Percentiles rank a stretch among this genome's conserved stretches.
These are phyloP conservation scores for Suillus paluster DNA, from an alignment of 768 basidiomycete genomes.

Conservation along the genomic window DNA sequence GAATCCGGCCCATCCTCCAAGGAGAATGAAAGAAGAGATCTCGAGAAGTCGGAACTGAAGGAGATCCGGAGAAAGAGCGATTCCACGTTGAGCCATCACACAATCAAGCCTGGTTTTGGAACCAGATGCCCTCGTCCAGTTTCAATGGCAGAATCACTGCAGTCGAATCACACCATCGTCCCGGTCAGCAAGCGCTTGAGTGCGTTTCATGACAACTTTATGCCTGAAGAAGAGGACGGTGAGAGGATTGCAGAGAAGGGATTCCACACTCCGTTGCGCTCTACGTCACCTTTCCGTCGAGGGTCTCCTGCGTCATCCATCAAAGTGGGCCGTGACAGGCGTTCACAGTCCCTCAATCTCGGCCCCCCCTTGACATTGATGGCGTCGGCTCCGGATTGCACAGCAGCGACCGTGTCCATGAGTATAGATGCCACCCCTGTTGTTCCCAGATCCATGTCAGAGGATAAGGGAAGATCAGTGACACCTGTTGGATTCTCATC, in stretches of 20 bases:
- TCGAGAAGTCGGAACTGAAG: conserved; percentile 50
- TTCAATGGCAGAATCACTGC: conserved; percentile 77
- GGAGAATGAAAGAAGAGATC: conserved; percentile 34
- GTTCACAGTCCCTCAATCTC: conserved; percentile 68
- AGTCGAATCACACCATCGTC: conserved; percentile 74
- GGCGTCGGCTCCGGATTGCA: conserved; percentile 23
- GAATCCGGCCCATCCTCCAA: conserved; percentile 22
- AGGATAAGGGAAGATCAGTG: conserved; percentile 42
- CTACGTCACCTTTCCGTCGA: conserved; percentile 21
- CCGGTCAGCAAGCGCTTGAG: conserved; percentile 70
- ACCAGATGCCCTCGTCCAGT: conserved; percentile 68
- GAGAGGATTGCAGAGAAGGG: conserved; percentile 4
- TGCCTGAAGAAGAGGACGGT: conserved; percentile 63
- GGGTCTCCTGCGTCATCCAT: conserved; percentile 50
- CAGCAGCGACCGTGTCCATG: conserved; percentile 31
- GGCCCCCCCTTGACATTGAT: conserved; percentile 38
- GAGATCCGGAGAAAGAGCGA: conserved; percentile 84
- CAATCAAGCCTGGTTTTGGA: conserved; percentile 60
- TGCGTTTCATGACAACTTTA: conserved; percentile 67
- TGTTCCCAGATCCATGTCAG: conserved; percentile 30
- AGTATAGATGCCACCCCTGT: conserved; percentile 36
- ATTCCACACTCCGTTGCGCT: conserved; percentile 20
- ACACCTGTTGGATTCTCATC: conserved; percentile 47
- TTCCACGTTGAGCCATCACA: conserved; percentile 78
- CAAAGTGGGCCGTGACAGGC: conserved; percentile 52